Percentiles rank a stretch among this genome's conserved stretches.
Evolutionary conservation across 2,329 filamentous ascomycete genomes (phyloP).

Genomic region (Juglanconis oblonga): DNA sequence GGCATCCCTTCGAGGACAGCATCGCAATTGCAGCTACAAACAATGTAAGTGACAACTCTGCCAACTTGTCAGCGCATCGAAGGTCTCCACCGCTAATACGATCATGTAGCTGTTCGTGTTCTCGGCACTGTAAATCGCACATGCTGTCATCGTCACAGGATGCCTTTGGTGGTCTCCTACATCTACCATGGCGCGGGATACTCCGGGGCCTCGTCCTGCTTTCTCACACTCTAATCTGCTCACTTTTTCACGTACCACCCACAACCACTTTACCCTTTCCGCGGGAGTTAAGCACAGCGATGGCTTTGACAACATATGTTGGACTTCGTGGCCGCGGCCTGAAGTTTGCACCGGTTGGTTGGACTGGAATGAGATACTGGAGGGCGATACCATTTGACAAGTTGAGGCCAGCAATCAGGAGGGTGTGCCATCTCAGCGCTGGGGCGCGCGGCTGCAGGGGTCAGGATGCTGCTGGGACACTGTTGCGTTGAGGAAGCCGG

Average conservation of each 20-base stretch:
- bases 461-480: background rate
- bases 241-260: background rate
- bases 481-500: background rate
- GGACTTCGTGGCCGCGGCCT: background rate
- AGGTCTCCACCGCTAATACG: conserved; percentile 21
- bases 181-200: conserved; percentile 2
- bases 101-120: conserved; percentile 32
- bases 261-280: background rate
- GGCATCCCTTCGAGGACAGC: conserved; percentile 99
- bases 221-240: background rate
- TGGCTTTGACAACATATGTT: conserved; percentile 1
- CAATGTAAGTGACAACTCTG: conserved; percentile 70
- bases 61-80: background rate
- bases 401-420: background rate
- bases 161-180: conserved; percentile 2
- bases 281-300: conserved; percentile 6
- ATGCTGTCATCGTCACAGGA: conserved; percentile 5
- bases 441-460: background rate
- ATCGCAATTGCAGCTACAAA: conserved; percentile 99
- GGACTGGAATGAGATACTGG: background rate
- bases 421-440: background rate
- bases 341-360: background rate
- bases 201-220: background rate
- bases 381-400: background rate
- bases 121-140: conserved; percentile 26